Evolutionary conservation across 371 early-diverging fungal species (phyloP).

Genomic region (Mycotypha africana): DNA sequence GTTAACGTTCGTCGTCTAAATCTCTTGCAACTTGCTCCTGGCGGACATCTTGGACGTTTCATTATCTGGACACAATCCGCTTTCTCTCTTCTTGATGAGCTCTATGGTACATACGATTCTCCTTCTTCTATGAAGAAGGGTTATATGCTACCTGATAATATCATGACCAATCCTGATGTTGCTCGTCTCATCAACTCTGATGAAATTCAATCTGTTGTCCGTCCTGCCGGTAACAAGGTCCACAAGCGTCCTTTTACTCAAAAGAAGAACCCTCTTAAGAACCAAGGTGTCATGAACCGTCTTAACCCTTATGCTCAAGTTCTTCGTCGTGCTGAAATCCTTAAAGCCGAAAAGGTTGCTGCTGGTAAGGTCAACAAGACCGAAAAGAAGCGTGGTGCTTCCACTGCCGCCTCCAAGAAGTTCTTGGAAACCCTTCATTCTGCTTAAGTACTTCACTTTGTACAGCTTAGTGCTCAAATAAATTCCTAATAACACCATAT

Average conservation of each 20-base stretch:
- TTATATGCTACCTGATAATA: constrained; percentile 86
- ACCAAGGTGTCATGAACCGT: constrained; percentile 86
- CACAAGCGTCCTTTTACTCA: constrained; percentile 88
- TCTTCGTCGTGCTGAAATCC: constrained; percentile 80
- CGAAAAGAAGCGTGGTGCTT: constrained; percentile 37
- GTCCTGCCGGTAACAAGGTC: constrained; percentile 75
- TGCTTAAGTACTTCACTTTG: no score
- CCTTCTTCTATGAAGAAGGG: constrained; percentile 88
- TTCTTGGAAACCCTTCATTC: constrained; percentile 62
- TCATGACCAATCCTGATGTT: constrained; percentile 95
- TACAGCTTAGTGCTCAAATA: no score
- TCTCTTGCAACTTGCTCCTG: constrained; percentile 99
- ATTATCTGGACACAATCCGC: constrained; percentile 99
- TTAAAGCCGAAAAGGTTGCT: constrained; percentile 58
- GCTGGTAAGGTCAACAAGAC: constrained; percentile 63
- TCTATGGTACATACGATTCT: constrained; percentile 90
- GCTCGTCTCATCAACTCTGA: constrained; percentile 96
- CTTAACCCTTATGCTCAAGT: constrained; percentile 97
- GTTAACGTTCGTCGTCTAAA: constrained; percentile 91
- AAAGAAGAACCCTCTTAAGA: constrained; percentile 98
- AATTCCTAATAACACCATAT: no score
- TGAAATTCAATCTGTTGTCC: constrained; percentile 96
- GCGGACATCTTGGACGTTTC: constrained; percentile 99
- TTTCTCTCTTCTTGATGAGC: constrained; percentile 89
- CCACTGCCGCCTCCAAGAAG: constrained; percentile 48